Evolutionary conservation across 306 rosid genomes (phyloP).

Genomic region (Gynostemma pentaphyllum): DNA sequence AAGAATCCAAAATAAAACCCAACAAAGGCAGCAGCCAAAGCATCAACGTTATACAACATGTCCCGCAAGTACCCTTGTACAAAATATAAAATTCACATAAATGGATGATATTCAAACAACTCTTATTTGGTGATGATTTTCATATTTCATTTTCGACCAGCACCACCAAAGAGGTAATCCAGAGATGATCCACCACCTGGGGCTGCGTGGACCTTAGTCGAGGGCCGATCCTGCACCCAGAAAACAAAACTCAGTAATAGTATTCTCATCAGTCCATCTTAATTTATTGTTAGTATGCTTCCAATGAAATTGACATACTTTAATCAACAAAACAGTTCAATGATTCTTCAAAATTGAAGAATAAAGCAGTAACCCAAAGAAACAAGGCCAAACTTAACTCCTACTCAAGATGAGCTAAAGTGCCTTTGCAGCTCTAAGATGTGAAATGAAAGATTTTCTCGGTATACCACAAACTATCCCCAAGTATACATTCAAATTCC

Average conservation of each 20-base stretch:
- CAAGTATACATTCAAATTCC: too few species aligned
- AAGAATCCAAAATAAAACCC: too few species aligned
- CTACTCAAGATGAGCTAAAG: too few species aligned
- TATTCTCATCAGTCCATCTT: background rate
- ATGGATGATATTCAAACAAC: slow-evolving; percentile 3
- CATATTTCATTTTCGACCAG: slow-evolving; percentile 46
- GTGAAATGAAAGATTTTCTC: too few species aligned
- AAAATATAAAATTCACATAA: slow-evolving; percentile 5
- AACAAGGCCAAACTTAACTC: too few species aligned
- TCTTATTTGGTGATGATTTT: background rate
- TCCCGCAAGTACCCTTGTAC: slow-evolving; percentile 4
- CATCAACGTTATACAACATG: background rate
- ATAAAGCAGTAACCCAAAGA: too few species aligned
- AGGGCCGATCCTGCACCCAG: slow-evolving; percentile 85
- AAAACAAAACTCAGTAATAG: background rate
- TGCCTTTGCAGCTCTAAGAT: too few species aligned
- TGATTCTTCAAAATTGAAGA: too few species aligned
- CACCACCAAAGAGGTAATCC: slow-evolving; percentile 81
- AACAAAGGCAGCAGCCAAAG: too few species aligned
- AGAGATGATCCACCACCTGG: slow-evolving; percentile 97
- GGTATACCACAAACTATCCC: too few species aligned
- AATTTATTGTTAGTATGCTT: background rate
- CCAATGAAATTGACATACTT: too few species aligned
- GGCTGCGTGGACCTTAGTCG: slow-evolving; percentile 94
- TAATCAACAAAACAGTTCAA: too few species aligned